Evolutionary conservation across 163 green algal genomes (phyloP).

Genomic region (Chlamydomonas reinhardtii): DNA sequence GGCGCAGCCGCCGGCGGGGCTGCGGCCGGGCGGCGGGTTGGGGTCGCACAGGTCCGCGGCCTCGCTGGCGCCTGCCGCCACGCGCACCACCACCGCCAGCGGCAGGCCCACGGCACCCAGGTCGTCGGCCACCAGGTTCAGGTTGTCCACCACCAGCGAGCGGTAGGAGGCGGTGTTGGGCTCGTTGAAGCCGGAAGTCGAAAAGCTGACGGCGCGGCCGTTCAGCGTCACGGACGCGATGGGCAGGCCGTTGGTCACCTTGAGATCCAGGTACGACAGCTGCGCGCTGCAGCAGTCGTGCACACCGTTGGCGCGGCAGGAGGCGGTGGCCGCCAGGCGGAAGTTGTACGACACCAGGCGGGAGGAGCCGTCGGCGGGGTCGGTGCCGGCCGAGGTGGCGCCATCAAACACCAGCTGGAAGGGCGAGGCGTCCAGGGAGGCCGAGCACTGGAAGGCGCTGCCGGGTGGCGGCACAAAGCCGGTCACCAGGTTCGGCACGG

Average conservation of each 20-base stretch:
- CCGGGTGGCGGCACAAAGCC: background rate
- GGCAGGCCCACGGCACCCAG: slow-evolving; percentile 15
- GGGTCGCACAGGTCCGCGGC: slow-evolving; percentile 41
- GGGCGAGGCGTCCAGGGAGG: background rate
- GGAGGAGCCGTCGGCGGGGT: background rate
- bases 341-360: slow-evolving; percentile 35
- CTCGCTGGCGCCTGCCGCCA: background rate
- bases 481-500: background rate
- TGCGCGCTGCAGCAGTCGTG: slow-evolving; percentile 49
- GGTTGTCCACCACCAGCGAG: slow-evolving; percentile 32
- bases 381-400: background rate
- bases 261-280: slow-evolving; percentile 40
- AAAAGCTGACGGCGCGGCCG: slow-evolving; percentile 14
- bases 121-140: slow-evolving; percentile 24
- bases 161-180: slow-evolving; percentile 25
- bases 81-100: slow-evolving; percentile 28
- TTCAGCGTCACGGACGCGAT: slow-evolving; percentile 35
- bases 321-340: slow-evolving; percentile 10
- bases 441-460: slow-evolving; percentile 32
- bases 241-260: slow-evolving; percentile 26
- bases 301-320: background rate
- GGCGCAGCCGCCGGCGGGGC: slow-evolving; percentile 36
- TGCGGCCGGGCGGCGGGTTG: background rate
- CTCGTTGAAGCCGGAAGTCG: slow-evolving; percentile 37
- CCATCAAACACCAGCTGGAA: slow-evolving; percentile 36